phyloP scores from a whole-genome alignment of 345 rosid genomes.

The Limnanthes douglasii region DNA sequence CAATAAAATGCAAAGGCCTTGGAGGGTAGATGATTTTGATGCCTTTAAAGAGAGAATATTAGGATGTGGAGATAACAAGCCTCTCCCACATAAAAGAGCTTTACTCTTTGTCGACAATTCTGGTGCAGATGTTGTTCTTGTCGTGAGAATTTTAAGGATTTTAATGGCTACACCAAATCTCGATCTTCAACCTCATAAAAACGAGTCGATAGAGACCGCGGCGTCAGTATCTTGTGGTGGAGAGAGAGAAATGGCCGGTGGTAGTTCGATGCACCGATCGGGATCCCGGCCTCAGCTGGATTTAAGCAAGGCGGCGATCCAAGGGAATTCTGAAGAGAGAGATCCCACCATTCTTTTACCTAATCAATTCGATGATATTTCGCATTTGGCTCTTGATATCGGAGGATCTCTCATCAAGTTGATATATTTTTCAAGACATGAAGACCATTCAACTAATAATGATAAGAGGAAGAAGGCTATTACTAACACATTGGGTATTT shows the following conservation, averaged over 20 bases:
- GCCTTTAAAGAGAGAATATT: conserved; percentile 78
- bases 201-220: too few species aligned
- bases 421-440: conserved; percentile 96
- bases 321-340: conserved; percentile 81
- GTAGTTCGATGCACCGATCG: conserved; percentile 69
- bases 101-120: conserved; percentile 96
- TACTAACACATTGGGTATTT: conserved; percentile 64
- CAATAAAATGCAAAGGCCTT: conserved; percentile 95
- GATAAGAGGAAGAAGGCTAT: conserved; percentile 60
- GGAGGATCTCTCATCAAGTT: conserved; percentile 98
- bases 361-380: conserved; percentile 96
- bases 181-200: too few species aligned
- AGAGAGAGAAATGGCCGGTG: conserved; percentile 31
- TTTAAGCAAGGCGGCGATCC: conserved; percentile 94
- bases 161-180: too few species aligned
- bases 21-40: conserved; percentile 98
- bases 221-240: too few species aligned
- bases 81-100: conserved; percentile 76
- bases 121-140: conserved; percentile 85
- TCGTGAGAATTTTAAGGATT: too few species aligned
- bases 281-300: conserved; percentile 94
- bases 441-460: conserved; percentile 34
- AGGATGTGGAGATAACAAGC: conserved; percentile 48
- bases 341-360: conserved; percentile 93
- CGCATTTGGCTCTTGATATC: conserved; percentile 90